phyloP scores from a whole-genome alignment of 2,329 filamentous ascomycete species.

The Orbilia blumenaviensis region DNA sequence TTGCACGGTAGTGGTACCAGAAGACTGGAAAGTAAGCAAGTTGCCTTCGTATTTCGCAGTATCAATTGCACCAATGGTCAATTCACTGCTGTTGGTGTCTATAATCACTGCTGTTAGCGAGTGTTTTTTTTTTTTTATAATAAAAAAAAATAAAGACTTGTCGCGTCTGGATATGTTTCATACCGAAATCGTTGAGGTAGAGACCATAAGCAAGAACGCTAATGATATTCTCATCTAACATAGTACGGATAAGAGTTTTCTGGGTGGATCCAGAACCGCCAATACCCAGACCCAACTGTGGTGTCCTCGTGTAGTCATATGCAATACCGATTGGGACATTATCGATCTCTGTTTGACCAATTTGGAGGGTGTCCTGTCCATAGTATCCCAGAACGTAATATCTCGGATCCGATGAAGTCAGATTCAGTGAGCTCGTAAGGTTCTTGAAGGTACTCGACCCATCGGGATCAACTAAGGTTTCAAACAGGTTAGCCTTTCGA shows the following conservation, averaged over 20 bases:
- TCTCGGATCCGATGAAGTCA: slow-evolving; percentile 38
- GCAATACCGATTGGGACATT: slow-evolving; percentile 53
- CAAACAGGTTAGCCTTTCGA: background rate
- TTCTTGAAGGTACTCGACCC: slow-evolving; percentile 45
- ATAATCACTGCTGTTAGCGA: slow-evolving; percentile 21
- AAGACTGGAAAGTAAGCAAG: slow-evolving; percentile 40
- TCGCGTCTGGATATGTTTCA: no score
- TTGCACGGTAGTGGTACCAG: slow-evolving; percentile 30
- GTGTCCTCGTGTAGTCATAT: slow-evolving; percentile 37
- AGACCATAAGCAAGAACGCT: slow-evolving; percentile 46
- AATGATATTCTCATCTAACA: slow-evolving; percentile 43
- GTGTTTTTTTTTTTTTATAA: no score
- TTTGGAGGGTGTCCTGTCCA: slow-evolving; percentile 45
- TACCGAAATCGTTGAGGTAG: slow-evolving; percentile 51
- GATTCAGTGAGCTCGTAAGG: slow-evolving; percentile 20
- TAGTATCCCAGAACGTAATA: slow-evolving; percentile 51
- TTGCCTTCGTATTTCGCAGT: slow-evolving; percentile 45
- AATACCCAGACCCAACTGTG: slow-evolving; percentile 44
- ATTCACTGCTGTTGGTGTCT: slow-evolving; percentile 52
- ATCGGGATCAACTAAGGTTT: slow-evolving; percentile 7
- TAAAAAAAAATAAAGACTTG: no score
- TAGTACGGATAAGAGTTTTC: slow-evolving; percentile 37
- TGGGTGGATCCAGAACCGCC: slow-evolving; percentile 40
- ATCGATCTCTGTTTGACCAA: slow-evolving; percentile 49
- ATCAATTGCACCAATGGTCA: slow-evolving; percentile 51